Evolutionary conservation across 2,329 filamentous ascomycete genomes (phyloP), one percentile per base, ranked within the genome.

Genomic region (Arthrinium phaeospermum): DNA sequence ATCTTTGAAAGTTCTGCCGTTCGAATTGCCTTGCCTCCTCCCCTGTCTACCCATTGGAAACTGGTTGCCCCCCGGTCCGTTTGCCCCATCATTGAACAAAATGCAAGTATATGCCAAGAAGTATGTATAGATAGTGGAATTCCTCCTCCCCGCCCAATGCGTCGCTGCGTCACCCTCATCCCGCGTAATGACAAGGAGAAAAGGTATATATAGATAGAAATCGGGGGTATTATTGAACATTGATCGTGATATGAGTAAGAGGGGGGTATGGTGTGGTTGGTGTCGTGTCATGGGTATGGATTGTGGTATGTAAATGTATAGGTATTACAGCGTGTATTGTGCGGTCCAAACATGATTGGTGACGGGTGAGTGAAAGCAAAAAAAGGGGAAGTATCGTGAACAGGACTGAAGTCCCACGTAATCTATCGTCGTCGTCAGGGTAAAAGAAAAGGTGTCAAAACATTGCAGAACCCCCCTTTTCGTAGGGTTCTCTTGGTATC

Each of bases 401-500:
- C 5, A 34, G 67, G 67, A 64, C 57, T 22, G 19, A 37, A 47
- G 44, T 68, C 67, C 67, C 44, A 45, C 41, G 10, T 68, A 46
- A 45, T 68, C 41, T 67, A 45, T 68, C 44, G 24, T 68, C 67
- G 45, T 45, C 41, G 44, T 30, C 53, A 61, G 30, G 41, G 64
- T 24, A 45, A 46, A 67, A 67, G 27, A 30, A 68, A 68, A 19
- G n/a, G 41, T 47, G 41, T 47, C 41, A 30, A 47, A 68, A 27
- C 67, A 47, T 47, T 45, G 67, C 30, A 68, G 67, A 68, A 46
- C 67, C 67, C 57, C 53, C 67, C 57, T 41, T 64, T 64, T 41
- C 57, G 57, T 64, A n/a, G 30, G 57, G 57, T 64, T 41, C 57
- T 64, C 34, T 41, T 68, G 67, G 67, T 68, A 68, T 68, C 67